A percentile compares a stretch with the other conserved stretches of the same genome.
Evolutionary conservation across 179 eudicot species (phyloP).

Genomic region (Beta macrorhiza): DNA sequence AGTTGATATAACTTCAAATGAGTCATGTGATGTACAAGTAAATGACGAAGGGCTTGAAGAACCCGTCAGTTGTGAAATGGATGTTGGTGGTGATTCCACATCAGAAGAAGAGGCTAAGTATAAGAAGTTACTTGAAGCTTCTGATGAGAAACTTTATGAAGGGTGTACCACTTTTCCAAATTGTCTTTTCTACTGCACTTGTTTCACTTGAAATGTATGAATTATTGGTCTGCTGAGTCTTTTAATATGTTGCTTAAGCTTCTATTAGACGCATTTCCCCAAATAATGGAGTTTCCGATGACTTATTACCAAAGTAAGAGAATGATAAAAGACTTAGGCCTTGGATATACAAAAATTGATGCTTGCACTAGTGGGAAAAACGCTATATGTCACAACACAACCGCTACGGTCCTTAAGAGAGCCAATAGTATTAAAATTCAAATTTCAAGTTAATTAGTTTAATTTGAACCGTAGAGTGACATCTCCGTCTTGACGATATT

Average conservation of each 20-base stretch:
- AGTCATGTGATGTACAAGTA: background rate
- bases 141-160: background rate
- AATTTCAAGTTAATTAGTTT: no score
- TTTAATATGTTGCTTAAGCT: background rate
- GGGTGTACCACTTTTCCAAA: background rate
- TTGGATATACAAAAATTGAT: no score
- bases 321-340: no score
- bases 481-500: no score
- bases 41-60: background rate
- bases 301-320: no score
- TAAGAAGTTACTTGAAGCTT: background rate
- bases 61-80: background rate
- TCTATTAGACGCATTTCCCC: no score
- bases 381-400: no score
- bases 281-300: no score
- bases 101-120: background rate
- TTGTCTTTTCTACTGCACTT: conserved; percentile 14
- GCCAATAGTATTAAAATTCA: no score
- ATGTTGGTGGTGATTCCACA: background rate
- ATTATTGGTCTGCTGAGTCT: conserved; percentile 8
- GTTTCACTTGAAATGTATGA: conserved; percentile 11
- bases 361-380: no score
- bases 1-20: background rate
- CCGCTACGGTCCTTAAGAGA: no score
- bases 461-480: no score